phyloP scores from a whole-genome alignment of 2,329 filamentous ascomycete species.

The Talaromyces albobiverticillius region DNA sequence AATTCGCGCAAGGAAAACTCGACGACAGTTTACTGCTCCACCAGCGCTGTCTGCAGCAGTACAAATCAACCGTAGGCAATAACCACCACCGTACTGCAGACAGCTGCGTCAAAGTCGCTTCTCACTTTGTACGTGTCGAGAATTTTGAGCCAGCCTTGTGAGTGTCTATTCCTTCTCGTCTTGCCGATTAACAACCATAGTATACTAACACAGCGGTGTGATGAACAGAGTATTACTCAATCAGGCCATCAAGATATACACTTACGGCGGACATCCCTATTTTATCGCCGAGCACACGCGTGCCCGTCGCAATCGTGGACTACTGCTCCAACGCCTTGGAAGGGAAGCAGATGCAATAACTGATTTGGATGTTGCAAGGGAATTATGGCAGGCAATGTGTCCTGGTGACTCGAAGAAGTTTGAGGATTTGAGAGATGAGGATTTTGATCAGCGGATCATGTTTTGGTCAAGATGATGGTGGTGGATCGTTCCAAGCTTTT shows the following conservation, averaged over 20 bases:
- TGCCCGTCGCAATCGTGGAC: not conserved
- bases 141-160: not conserved
- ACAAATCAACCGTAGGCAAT: constrained; percentile 1
- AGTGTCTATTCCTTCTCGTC: not conserved
- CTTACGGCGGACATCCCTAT: not conserved
- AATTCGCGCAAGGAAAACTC: not conserved
- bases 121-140: not conserved
- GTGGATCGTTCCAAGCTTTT: too few relatives aligned
- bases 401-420: not conserved
- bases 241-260: constrained; percentile 4
- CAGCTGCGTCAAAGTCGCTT: not conserved
- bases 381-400: not conserved
- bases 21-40: constrained; percentile 2
- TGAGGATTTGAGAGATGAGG: constrained; percentile 1
- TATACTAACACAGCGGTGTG: too few relatives aligned
- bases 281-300: constrained; percentile 3
- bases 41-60: constrained; percentile 4
- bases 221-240: not conserved
- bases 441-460: not conserved
- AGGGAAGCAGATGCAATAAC: not conserved
- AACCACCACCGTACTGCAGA: constrained; percentile 2
- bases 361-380: constrained; percentile 5
- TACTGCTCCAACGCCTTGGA: not conserved
- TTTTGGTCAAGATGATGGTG: constrained; percentile 7
- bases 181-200: not conserved